Conservation (phyloP, 768 basidiomycete species). For the Cyclocybe aegerita region DNA sequence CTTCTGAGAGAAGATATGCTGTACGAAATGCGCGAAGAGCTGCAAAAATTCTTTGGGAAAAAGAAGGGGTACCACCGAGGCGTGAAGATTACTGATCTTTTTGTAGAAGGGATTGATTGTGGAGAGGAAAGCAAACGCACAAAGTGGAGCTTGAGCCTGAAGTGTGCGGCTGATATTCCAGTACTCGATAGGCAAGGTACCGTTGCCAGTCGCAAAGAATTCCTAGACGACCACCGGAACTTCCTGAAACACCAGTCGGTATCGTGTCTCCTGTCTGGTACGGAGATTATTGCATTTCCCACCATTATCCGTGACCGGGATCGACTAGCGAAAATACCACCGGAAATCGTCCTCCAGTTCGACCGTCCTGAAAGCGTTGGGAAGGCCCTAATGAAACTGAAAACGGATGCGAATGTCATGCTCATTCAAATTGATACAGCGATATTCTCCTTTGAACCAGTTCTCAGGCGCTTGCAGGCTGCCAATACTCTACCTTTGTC, state of each 20-base stretch:
- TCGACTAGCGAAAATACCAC: slow-evolving; percentile 44
- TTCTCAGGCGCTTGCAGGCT: slow-evolving; percentile 55
- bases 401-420: slow-evolving; percentile 31
- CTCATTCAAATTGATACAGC: slow-evolving; percentile 62
- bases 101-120: slow-evolving; percentile 38
- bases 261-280: slow-evolving; percentile 49
- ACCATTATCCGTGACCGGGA: slow-evolving; percentile 55
- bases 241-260: slow-evolving; percentile 55
- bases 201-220: slow-evolving; percentile 32
- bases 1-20: slow-evolving; percentile 53
- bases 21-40: slow-evolving; percentile 30
- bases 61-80: slow-evolving; percentile 42
- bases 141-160: slow-evolving; percentile 42
- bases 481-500: slow-evolving; percentile 44
- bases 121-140: slow-evolving; percentile 21
- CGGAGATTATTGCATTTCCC: slow-evolving; percentile 50
- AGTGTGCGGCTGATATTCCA: slow-evolving; percentile 34
- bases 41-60: slow-evolving; percentile 47
- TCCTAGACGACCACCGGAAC: slow-evolving; percentile 36
- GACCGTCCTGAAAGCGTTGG: slow-evolving; percentile 38
- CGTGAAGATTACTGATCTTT: slow-evolving; percentile 35
- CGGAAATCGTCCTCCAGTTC: slow-evolving; percentile 53
- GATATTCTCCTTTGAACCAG: slow-evolving; percentile 61
- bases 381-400: slow-evolving; percentile 40
- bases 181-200: slow-evolving; percentile 29